Evolutionary conservation across 805 yeast species (phyloP).

Genomic region (Saccharomycopsis schoenii): DNA sequence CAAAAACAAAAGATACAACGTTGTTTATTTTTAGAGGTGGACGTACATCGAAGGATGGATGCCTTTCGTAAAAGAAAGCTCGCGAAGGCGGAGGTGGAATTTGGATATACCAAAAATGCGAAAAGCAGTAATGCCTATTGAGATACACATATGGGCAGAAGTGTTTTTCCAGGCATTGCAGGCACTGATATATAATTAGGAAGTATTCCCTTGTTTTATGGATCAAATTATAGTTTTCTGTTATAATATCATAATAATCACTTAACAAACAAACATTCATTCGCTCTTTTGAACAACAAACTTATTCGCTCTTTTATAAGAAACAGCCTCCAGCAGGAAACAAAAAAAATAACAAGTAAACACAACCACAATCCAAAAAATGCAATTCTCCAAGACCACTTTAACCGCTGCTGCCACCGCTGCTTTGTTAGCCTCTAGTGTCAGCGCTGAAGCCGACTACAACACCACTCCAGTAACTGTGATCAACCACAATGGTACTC

Average conservation of each 20-base stretch:
- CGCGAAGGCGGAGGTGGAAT: background rate
- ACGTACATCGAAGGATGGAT: background rate
- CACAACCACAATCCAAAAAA: background rate
- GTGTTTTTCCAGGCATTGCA: background rate
- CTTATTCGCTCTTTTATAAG: background rate
- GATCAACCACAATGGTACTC: constrained; percentile 13
- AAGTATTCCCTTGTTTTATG: background rate
- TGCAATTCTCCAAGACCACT: constrained; percentile 7
- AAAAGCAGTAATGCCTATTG: background rate
- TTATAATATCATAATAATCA: background rate
- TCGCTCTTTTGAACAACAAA: background rate
- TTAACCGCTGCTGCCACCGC: constrained; percentile 2
- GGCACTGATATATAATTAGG: background rate
- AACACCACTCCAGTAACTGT: constrained; percentile 17
- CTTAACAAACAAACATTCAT: background rate
- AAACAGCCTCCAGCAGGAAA: no score
- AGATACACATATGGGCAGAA: background rate
- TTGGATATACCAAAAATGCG: background rate
- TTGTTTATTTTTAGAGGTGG: background rate
- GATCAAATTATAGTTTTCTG: background rate
- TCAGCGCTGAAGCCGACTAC: constrained; percentile 4
- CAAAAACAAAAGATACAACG: background rate
- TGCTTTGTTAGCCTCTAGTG: constrained; percentile 1
- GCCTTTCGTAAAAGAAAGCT: background rate
- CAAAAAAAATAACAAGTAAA: no score